Conservation (phyloP, 176 grass and related monocot genomes). For the Aegilops sharonensis region DNA sequence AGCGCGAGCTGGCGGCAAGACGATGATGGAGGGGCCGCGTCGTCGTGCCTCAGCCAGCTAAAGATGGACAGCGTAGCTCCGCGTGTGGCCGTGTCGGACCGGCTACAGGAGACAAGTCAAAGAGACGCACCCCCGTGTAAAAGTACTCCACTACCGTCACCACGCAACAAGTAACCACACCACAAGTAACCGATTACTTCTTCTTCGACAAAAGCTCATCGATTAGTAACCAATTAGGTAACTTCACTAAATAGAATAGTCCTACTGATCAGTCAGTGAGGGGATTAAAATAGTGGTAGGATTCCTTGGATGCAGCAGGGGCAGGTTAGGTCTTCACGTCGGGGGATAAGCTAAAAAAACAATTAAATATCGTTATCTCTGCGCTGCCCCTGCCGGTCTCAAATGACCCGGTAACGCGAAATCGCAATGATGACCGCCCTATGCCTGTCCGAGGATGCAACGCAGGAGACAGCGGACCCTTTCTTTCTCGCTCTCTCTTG, state of each 20-base stretch:
- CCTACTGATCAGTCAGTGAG: neutral
- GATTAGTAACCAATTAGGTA: neutral
- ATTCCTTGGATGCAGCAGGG: slow-evolving; percentile 48
- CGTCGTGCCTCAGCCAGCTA: neutral
- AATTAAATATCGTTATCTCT: slow-evolving; percentile 8
- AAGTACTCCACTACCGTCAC: neutral
- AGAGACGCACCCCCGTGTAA: neutral
- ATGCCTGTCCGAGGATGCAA: neutral
- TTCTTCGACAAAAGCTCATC: neutral
- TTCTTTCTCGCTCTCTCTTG: neutral
- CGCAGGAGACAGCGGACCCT: slow-evolving; percentile 21
- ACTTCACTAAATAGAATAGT: neutral
- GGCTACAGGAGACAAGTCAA: slow-evolving; percentile 20
- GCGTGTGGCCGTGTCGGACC: neutral
- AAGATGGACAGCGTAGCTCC: neutral
- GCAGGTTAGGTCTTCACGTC: slow-evolving; percentile 24
- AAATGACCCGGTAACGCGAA: neutral
- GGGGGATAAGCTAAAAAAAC: slow-evolving; percentile 35
- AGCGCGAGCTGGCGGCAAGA: neutral
- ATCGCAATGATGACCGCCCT: neutral
- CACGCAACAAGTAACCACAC: too few relatives aligned
- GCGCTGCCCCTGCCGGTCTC: neutral
- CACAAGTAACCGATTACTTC: too few relatives aligned
- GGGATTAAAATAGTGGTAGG: neutral
- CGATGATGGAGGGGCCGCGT: neutral